Conservation (phyloP, 352 stramenopile species). For the Heterotrichella gracilis region DNA sequence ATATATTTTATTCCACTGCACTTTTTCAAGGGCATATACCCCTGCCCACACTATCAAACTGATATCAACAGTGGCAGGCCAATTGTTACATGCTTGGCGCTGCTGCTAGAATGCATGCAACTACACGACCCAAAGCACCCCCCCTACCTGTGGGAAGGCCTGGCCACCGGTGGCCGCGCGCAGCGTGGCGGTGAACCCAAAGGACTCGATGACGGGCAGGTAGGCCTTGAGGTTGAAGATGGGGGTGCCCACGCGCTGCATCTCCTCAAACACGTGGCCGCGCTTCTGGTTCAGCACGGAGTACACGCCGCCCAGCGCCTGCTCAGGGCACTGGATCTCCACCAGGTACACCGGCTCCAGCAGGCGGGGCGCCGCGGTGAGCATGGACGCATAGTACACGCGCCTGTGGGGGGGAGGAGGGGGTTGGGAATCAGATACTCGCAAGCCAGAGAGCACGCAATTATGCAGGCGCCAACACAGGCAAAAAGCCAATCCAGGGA, state of each 20-base stretch:
- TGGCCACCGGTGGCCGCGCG: slow-evolving; percentile 90
- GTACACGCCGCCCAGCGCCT: slow-evolving; percentile 92
- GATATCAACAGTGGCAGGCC: too few species aligned
- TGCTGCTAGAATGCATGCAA: too few species aligned
- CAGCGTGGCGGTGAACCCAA: slow-evolving; percentile 91
- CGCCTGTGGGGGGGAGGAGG: too few species aligned
- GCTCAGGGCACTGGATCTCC: slow-evolving; percentile 87
- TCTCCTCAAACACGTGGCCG: slow-evolving; percentile 92
- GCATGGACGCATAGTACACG: slow-evolving; percentile 82
- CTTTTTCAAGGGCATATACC: too few species aligned
- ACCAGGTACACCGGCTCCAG: slow-evolving; percentile 93
- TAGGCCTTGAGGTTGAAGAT: slow-evolving; percentile 89
- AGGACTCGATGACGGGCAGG: slow-evolving; percentile 96
- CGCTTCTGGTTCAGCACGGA: slow-evolving; percentile 83
- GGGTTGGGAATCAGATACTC: too few species aligned
- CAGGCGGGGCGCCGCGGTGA: slow-evolving; percentile 59
- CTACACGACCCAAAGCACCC: too few species aligned
- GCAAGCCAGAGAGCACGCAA: too few species aligned
- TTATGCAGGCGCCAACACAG: too few species aligned
- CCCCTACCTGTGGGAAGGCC: slow-evolving; percentile 95
- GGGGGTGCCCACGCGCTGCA: slow-evolving; percentile 77
- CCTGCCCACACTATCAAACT: too few species aligned
- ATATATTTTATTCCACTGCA: too few species aligned
- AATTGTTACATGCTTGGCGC: too few species aligned
- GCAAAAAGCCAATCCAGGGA: too few species aligned